These are phyloP conservation scores for Gastrodia elata DNA, from an alignment of 106 monocot genomes.

Conservation along the genomic window DNA sequence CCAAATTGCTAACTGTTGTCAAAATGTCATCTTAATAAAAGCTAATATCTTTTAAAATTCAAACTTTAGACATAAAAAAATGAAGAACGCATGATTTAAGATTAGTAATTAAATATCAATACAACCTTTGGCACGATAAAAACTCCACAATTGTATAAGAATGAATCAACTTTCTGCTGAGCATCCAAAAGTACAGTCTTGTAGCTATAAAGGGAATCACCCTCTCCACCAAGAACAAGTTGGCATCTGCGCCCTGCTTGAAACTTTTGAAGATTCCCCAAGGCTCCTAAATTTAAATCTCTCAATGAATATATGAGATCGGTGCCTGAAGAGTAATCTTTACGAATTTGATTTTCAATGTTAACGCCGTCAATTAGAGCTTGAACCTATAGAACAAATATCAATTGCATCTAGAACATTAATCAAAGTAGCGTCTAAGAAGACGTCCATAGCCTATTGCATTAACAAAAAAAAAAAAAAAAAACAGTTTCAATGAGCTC, in stretches of 20 bases:
- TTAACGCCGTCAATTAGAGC: constrained; percentile 44
- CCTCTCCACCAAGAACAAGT: constrained; percentile 67
- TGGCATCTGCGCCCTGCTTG: constrained; percentile 55
- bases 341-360: constrained; percentile 66
- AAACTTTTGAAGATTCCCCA: constrained; percentile 54
- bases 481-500: neutral
- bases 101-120: neutral
- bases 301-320: constrained; percentile 54
- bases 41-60: neutral
- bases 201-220: constrained; percentile 49
- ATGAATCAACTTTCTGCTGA: constrained; percentile 29
- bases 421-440: too few species aligned
- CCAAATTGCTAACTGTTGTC: neutral
- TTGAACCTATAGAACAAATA: constrained; percentile 31
- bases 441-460: too few species aligned
- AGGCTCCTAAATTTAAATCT: constrained; percentile 64
- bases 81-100: neutral
- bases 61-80: neutral
- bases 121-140: constrained; percentile 91
- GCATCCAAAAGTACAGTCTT: constrained; percentile 76
- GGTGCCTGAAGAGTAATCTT: constrained; percentile 25
- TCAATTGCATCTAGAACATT: neutral
- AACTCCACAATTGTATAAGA: constrained; percentile 64
- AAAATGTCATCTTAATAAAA: neutral
- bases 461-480: too few species aligned